Conservation (phyloP, 805 yeast species). For the Dipodascopsis uninucleata region DNA sequence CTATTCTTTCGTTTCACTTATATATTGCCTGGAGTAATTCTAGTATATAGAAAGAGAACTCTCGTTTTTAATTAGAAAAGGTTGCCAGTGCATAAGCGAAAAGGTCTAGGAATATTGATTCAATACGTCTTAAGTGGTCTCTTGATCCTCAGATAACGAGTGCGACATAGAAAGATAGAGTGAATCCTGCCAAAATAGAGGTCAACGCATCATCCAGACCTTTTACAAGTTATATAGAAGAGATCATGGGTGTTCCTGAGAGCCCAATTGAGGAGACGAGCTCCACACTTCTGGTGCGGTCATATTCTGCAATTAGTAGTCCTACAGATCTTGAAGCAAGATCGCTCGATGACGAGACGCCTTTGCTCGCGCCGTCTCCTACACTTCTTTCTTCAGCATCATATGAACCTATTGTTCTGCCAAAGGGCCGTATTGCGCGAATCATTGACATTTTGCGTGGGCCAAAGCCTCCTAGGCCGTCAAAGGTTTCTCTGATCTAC, state of each 20-base stretch:
- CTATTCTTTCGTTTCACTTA: too few relatives aligned
- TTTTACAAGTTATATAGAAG: too few relatives aligned
- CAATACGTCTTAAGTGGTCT: too few relatives aligned
- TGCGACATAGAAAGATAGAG: too few relatives aligned
- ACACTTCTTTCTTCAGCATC: slow-evolving; percentile 5
- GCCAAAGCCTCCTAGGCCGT: slow-evolving; percentile 26
- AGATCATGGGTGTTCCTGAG: slow-evolving; percentile 24
- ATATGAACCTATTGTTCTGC: slow-evolving; percentile 21
- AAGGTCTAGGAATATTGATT: too few relatives aligned
- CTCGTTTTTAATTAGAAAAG: too few relatives aligned
- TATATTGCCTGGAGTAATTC: too few relatives aligned
- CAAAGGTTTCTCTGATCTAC: slow-evolving; percentile 22
- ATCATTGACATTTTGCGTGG: slow-evolving; percentile 25
- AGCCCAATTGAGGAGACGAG: background rate
- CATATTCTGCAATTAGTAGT: slow-evolving; percentile 21
- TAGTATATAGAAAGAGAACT: too few relatives aligned
- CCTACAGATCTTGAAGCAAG: slow-evolving; percentile 16
- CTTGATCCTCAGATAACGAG: too few relatives aligned
- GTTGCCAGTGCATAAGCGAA: too few relatives aligned
- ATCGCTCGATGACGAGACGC: slow-evolving; percentile 19
- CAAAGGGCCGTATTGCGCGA: slow-evolving; percentile 23
- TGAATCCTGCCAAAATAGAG: too few relatives aligned
- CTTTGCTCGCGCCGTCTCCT: slow-evolving; percentile 19
- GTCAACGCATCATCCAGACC: too few relatives aligned
- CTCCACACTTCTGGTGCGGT: slow-evolving; percentile 16